Base-by-base conservation (phyloP, 306 rosid genomes). In the Citrullus amarus region DNA sequence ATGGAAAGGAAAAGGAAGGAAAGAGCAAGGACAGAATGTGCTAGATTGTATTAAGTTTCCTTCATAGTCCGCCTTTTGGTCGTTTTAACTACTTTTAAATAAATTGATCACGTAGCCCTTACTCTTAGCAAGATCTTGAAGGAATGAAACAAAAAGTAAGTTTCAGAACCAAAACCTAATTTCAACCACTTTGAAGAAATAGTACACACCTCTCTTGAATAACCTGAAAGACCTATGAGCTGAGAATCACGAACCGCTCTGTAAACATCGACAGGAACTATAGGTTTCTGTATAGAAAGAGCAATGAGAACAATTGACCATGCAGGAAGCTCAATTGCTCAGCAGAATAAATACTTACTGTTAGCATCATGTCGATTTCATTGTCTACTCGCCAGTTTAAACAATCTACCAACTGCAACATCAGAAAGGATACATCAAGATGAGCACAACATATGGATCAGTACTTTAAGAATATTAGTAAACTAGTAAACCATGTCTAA, bases 201-300 rank as follows among this genome's bases (percentile, higher is more conserved):
- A 74, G 62, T 34, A 53, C n/a, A 84, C 79, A 93, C 98, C 98
- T 95, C 96, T 86, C 83, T 91, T 58, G 98, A 89, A 91, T 88
- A 89, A 83, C 98, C 98, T 36, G 97, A 92, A 89, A 91, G 71
- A 63, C 98, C 98, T 76, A 91, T 86, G 83, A 95, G 97, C 82
- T 95, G 98, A 14, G 97, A 91, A 87, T 95, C 92, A 25, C 98
- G 95, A 78, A 95, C 82, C 32, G 82, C 85, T 84, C 97, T 83
- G 84, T 95, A 95, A 44, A 95, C 81, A 36, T 92, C 96, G 71
- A 80, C 51, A 56, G 98, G 96, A 84, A 87, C 44, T 46, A 95
- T 92, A 53, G 98, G 97, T 88, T 91, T 95, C 98, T 95, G 97
- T 79, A 82, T 2, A 82, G 81, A 53, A 85, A 41, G 71, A 81